These are phyloP conservation scores for Graphilbum fragrans DNA, from an alignment of 2,329 filamentous ascomycete species.

Conservation along the genomic window DNA sequence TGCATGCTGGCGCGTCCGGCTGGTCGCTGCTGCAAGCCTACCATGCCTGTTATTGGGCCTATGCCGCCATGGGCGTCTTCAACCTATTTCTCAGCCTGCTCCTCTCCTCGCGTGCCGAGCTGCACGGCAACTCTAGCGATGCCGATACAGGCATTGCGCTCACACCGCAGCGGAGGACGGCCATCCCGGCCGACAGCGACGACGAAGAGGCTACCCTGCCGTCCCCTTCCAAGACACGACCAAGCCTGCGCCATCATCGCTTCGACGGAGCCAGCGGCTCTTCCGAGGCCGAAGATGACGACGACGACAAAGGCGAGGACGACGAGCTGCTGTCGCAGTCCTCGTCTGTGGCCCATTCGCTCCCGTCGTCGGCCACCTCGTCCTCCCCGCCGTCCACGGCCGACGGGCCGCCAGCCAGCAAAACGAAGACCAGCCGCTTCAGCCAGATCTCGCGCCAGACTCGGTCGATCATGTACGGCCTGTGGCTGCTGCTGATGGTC, in stretches of 20 bases:
- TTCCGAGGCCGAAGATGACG: slow-evolving; percentile 8
- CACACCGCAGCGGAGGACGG: background rate
- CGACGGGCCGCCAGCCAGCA: slow-evolving; percentile 7
- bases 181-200: background rate
- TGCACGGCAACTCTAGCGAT: slow-evolving; percentile 17
- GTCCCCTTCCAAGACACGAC: background rate
- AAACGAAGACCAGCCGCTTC: slow-evolving; percentile 21
- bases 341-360: background rate
- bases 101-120: slow-evolving; percentile 39
- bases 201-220: background rate
- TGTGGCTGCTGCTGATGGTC: slow-evolving; percentile 52
- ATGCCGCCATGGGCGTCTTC: slow-evolving; percentile 39
- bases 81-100: slow-evolving; percentile 33
- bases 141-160: slow-evolving; percentile 4
- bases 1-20: slow-evolving; percentile 26
- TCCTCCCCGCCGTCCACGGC: slow-evolving; percentile 6
- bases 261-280: slow-evolving; percentile 2
- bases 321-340: slow-evolving; percentile 1
- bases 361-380: slow-evolving; percentile 6
- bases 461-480: slow-evolving; percentile 45
- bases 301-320: slow-evolving; percentile 8
- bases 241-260: slow-evolving; percentile 13
- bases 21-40: slow-evolving; percentile 41
- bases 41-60: slow-evolving; percentile 46
- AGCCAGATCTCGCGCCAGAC: slow-evolving; percentile 46